Evolutionary conservation across 1,284 basidiomycete genomes (phyloP), one percentile per base, ranked within the genome.

Genomic region (Farysia itapuensis): DNA sequence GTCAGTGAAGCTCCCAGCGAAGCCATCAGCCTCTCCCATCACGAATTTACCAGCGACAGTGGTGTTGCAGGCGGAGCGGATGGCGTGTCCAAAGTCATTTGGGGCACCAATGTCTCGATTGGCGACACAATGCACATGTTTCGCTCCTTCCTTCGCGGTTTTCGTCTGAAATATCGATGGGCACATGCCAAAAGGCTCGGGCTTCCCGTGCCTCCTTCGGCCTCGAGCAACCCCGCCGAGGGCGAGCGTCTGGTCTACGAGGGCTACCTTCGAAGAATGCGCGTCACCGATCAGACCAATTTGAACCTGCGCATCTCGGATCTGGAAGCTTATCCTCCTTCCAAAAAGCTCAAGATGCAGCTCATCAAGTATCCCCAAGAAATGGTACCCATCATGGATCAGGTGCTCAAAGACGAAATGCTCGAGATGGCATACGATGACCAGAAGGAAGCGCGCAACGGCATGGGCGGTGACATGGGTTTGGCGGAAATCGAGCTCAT

Each of bases 351-450:
- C 23, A 70, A 68, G 34, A 57, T 67, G 43, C 74, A 77, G 59
- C 65, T 97, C 12, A 78, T 86, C 60, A 92, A 91, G 74, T 98
- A 94, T 77, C 95, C 94, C 0, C 92, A 96, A 77, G 94, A 98
- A 80, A 85, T 97, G 39, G 84, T 98, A 31, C 94, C 94, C 2
- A 89, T 90, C 40, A 92, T 96, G 86, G 95, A 98, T 81, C 90
- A 93, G 72, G 87, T 92, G 0, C 80, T 97, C 63, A 90, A 93
- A 78, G 93, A 97, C 54, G 75, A 67, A 39, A 75, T 77, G 67
- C 61, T 76, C 33, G 67, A 73, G 39, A 49, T 77, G 36, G 74
- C 71, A 18, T 63, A 91, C 43, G 81, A 85, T 60, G 90, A 94
- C 72, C 83, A 86, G 70, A 82, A 84, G 50, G 81, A 80, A 4